Base-by-base conservation (phyloP, 1,284 basidiomycete species). In the Irpex sp. region DNA sequence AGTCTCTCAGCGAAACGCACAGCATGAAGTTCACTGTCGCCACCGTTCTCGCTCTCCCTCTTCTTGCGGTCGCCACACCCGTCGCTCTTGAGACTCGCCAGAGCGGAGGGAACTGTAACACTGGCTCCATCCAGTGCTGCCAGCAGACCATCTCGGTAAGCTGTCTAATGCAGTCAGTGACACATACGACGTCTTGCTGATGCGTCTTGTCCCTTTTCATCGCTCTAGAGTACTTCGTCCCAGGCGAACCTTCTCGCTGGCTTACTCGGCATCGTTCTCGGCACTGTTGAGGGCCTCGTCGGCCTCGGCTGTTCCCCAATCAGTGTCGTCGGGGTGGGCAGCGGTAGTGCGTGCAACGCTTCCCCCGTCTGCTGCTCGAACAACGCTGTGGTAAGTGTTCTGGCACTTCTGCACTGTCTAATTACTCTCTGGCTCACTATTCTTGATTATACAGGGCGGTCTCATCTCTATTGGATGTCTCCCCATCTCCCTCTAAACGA, bases 61-160 rank as follows among this genome's bases (percentile, higher is more conserved):
- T 61, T 49, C 60, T 61, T 57, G 56, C 60, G 53, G 54, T 61
- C 60, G 60, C 60, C 60, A 57, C 60, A 11, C 60, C 60, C 4
- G 39, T 15, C 15, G 11, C 39, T 43, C 37, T 50, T 17, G 58
- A 58, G 57, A 37, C 46, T 58, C 58, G 46, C 47, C 58, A 59
- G 58, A 26, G 15, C 46, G 17, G 1, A 53, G 50, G 31, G 51
- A 43, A 19, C 51, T 60, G 59, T 50, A 31, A 43, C 59, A 55
- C 51, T 19, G 59, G 59, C n/a, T 46, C 50, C 50, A 35, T 60
- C 35, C 59, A 60, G 37, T 60, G 59, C 59, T 55, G 59, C 51
- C n/a, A 60, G 50, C 43, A n/a, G 9, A 60, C 59, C 4, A 31
- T 60, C 51, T n/a, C 50, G 19, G 59, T 60, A 11, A 60, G 26